A percentile compares a stretch with the other conserved stretches of the same genome.
Conservation (phyloP, 2,329 filamentous ascomycete genomes). For the Lachnellula occidentalis region DNA sequence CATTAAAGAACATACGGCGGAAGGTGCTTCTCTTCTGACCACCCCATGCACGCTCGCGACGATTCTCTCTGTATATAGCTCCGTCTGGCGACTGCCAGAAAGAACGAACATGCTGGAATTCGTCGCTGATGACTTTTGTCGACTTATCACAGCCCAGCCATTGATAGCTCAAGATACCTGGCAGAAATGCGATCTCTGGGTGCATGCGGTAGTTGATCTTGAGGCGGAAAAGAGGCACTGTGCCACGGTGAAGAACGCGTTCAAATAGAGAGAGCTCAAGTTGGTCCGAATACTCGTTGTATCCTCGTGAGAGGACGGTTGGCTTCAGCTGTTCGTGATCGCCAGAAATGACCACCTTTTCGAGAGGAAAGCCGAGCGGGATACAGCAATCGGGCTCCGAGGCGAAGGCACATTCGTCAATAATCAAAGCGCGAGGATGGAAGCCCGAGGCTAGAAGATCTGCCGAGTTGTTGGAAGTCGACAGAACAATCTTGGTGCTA, state of each 20-base stretch:
- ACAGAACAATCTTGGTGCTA: constrained; percentile 2
- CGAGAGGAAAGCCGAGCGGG: not conserved
- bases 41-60: too few species aligned
- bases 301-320: not conserved
- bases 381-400: not conserved
- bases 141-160: too few species aligned
- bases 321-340: constrained; percentile 7
- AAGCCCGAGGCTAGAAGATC: not conserved
- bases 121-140: too few species aligned
- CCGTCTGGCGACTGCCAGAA: too few species aligned
- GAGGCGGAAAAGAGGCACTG: constrained; percentile 2
- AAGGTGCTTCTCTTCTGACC: too few species aligned
- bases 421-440: not conserved
- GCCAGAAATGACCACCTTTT: constrained; percentile 2
- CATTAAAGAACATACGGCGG: not conserved
- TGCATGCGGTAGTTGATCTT: constrained; percentile 15
- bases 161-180: constrained; percentile 4
- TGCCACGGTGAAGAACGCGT: not conserved
- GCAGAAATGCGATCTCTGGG: constrained; percentile 6
- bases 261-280: constrained; percentile 4
- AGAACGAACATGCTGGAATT: too few species aligned
- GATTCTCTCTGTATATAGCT: too few species aligned
- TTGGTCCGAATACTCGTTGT: constrained; percentile 2
- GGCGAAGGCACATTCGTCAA: constrained; percentile 9
- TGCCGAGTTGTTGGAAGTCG: constrained; percentile 6